phyloP scores from a whole-genome alignment of 202 grass and related monocot species.

The Schoenoplectus triqueter region DNA sequence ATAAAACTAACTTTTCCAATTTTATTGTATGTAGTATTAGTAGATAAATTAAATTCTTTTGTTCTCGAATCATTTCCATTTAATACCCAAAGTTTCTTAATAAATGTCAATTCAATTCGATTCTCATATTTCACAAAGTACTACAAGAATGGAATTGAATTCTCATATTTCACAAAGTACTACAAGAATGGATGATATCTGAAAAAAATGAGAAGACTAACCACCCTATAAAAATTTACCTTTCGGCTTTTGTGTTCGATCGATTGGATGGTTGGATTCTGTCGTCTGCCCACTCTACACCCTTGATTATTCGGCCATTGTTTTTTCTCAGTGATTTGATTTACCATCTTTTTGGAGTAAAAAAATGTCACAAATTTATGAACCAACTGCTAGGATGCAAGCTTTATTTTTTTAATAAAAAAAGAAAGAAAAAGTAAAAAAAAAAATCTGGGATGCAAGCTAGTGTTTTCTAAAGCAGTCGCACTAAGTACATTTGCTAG shows the following conservation, averaged over 20 bases:
- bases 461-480: neutral
- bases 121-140: neutral
- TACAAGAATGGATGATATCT: neutral
- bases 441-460: neutral
- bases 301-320: neutral
- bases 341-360: neutral
- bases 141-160: neutral
- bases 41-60: too few relatives aligned
- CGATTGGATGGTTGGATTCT: neutral
- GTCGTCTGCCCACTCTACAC: neutral
- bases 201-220: neutral
- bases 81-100: too few relatives aligned
- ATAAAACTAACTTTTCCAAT: too few relatives aligned
- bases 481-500: slow-evolving; percentile 50
- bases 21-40: too few relatives aligned
- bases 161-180: neutral
- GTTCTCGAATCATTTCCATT: too few relatives aligned
- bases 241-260: neutral
- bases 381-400: too few relatives aligned
- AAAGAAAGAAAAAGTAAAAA: too few relatives aligned
- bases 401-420: too few relatives aligned
- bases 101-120: neutral
- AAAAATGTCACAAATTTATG: neutral
- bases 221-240: neutral
- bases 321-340: neutral